Evolutionary conservation across 768 basidiomycete species (phyloP).

Genomic region (Cystobasidium onofrii): DNA sequence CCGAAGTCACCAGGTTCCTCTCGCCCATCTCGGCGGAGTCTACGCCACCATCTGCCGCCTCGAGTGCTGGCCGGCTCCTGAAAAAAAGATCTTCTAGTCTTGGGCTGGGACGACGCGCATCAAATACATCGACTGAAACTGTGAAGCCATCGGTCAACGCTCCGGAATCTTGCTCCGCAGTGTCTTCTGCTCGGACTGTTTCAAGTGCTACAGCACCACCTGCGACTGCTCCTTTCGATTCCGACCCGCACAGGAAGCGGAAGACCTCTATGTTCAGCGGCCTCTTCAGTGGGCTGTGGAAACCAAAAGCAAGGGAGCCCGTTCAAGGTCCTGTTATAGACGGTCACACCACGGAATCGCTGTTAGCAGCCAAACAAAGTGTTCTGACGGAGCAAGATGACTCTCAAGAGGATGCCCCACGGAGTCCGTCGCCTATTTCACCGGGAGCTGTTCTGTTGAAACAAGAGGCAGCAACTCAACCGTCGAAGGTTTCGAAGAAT

Average conservation of each 20-base stretch:
- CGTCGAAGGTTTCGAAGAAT: too few relatives aligned
- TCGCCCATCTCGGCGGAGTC: neutral
- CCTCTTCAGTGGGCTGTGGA: neutral
- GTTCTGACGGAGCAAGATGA: too few relatives aligned
- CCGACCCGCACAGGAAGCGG: neutral
- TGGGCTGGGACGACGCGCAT: slow-evolving; percentile 5
- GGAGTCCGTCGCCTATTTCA: too few relatives aligned
- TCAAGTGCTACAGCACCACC: slow-evolving; percentile 15
- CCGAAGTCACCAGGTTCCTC: neutral
- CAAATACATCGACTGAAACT: neutral
- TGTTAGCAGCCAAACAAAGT: neutral
- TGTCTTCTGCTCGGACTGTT: neutral
- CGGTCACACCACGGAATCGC: neutral
- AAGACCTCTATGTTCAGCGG: neutral
- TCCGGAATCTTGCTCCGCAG: neutral
- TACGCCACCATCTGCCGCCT: neutral
- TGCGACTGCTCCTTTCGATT: neutral
- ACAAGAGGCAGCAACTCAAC: too few relatives aligned
- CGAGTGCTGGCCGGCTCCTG: neutral
- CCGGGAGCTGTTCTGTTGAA: too few relatives aligned
- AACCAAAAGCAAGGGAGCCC: neutral
- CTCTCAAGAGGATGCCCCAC: too few relatives aligned
- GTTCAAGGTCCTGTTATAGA: neutral
- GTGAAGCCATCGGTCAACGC: neutral
- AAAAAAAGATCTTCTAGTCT: slow-evolving; percentile 12